Percentiles rank a stretch among this genome's conserved stretches.
phyloP scores from a whole-genome alignment of 805 yeast genomes.

The Candida golubevii region DNA sequence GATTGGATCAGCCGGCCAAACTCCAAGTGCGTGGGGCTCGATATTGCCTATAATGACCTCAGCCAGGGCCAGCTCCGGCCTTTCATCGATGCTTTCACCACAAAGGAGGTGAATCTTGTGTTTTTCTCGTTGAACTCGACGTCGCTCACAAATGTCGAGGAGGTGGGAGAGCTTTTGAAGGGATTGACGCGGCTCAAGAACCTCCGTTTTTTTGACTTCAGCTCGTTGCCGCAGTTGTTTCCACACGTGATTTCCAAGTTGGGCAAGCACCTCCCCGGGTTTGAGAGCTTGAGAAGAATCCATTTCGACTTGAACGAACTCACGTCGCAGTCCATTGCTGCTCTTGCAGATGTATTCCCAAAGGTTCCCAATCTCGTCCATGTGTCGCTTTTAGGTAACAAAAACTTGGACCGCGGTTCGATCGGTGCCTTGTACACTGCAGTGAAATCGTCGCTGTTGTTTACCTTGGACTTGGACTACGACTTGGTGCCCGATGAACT shows the following conservation, averaged over 20 bases:
- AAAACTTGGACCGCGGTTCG: slow-evolving; percentile 38
- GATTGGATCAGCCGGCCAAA: slow-evolving; percentile 44
- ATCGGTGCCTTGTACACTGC: slow-evolving; percentile 50
- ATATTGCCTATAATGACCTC: slow-evolving; percentile 52
- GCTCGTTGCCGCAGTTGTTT: slow-evolving; percentile 48
- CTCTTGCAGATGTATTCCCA: slow-evolving; percentile 46
- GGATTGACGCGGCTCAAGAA: slow-evolving; percentile 36
- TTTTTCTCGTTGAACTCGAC: slow-evolving; percentile 54
- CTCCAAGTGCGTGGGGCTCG: slow-evolving; percentile 51
- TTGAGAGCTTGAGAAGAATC: slow-evolving; percentile 43
- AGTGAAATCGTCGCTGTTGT: slow-evolving; percentile 45
- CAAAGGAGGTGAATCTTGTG: slow-evolving; percentile 33
- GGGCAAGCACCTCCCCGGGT: slow-evolving; percentile 42
- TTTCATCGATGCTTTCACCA: slow-evolving; percentile 39
- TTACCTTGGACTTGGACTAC: slow-evolving; percentile 51
- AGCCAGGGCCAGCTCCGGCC: slow-evolving; percentile 45
- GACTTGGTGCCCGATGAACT: slow-evolving; percentile 49
- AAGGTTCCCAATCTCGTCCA: slow-evolving; percentile 46
- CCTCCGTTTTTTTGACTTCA: slow-evolving; percentile 49
- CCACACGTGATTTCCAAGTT: slow-evolving; percentile 47
- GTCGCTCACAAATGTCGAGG: slow-evolving; percentile 39
- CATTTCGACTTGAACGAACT: slow-evolving; percentile 54
- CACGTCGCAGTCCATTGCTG: slow-evolving; percentile 43
- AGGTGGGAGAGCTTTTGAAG: slow-evolving; percentile 32
- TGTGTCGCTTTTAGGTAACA: slow-evolving; percentile 52